Evolutionary conservation across 495 filamentous ascomycete genomes (phyloP).

Genomic region (Apiosordaria backusii): DNA sequence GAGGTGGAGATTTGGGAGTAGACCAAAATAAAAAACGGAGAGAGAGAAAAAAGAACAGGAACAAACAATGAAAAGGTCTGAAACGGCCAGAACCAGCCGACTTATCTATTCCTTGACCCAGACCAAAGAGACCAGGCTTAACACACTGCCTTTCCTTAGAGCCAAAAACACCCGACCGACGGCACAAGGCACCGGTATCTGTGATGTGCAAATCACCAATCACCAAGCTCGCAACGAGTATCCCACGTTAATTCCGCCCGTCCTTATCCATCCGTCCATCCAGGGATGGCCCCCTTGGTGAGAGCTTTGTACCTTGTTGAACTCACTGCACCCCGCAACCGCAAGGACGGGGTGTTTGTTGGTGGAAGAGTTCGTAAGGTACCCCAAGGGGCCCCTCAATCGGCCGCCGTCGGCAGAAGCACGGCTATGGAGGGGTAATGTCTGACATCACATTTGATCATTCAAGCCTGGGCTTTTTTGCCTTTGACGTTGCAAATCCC

Average conservation of each 20-base stretch:
- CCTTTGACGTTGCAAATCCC: background rate
- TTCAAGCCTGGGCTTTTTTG: background rate
- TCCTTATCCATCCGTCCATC: slow-evolving; percentile 5
- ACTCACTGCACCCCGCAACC: background rate
- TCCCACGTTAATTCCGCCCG: background rate
- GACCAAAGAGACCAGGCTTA: background rate
- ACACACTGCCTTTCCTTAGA: background rate
- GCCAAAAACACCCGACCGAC: slow-evolving; percentile 1
- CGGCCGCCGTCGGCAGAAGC: slow-evolving; percentile 29
- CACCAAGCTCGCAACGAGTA: background rate
- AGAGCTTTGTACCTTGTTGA: background rate
- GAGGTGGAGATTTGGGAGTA: background rate
- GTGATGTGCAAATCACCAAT: background rate
- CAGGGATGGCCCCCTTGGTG: background rate
- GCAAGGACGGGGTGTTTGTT: background rate
- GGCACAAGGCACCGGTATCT: slow-evolving; percentile 11
- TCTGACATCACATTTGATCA: slow-evolving; percentile 23
- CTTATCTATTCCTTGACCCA: background rate
- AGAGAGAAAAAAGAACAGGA: slow-evolving; percentile 2
- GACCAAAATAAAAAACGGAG: background rate
- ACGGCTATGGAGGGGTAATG: slow-evolving; percentile 25
- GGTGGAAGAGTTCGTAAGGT: background rate
- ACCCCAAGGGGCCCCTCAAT: slow-evolving; percentile 24
- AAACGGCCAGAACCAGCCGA: background rate
- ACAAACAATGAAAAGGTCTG: background rate